Evolutionary conservation across 208 protist species (phyloP), one percentile per base, ranked within the genome.

Genomic region (Trypanosoma lewisi): DNA sequence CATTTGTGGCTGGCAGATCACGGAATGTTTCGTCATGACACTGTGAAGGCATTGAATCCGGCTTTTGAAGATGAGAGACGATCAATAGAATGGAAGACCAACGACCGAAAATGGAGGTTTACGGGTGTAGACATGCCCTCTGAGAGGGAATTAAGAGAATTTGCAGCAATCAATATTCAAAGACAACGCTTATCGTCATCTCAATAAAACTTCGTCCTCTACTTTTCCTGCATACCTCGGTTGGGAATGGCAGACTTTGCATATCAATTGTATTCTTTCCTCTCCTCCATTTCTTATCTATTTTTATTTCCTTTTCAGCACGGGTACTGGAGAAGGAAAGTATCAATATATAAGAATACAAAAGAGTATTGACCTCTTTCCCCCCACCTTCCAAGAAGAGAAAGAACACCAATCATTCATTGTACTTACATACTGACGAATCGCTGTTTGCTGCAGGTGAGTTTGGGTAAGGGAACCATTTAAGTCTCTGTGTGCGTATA

Each of bases 1-100:
- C 89, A 95, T 67, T 70, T 95, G 11, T 95, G 89, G 89, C 71
- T 95, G 42, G 85, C 89, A 33, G 89, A 95, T 49, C 84, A 91
- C 62, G 89, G 89, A 57, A 69, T 92, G 57, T 95, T 95, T 63
- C 78, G 85, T 12, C 89, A 95, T 49, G 89, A 92, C 65, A 92
- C 89, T 5, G 78, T 95, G 23, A 92, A 91, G 73, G 89, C 89
- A 0, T 75, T 95, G 19, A 92, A 91, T 56, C 89, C 89, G 5
- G 84, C 89, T 17, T 92, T 89, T 68, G 89, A 95, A 57, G 81
- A 92, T 65, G 89, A 95, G 72, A 80, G 85, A 8, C 76, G 82
- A 8, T 77, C 73, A 25, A 85, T 91, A 41, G 78, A 91, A 59
- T 90, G 83, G 82, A 95, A 95, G 70, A 70, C 81, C 5, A 95